A percentile compares a stretch with the other conserved stretches of the same genome.
Conservation (phyloP, 2,329 filamentous ascomycete genomes). For the Ceratocystis smalleyi region DNA sequence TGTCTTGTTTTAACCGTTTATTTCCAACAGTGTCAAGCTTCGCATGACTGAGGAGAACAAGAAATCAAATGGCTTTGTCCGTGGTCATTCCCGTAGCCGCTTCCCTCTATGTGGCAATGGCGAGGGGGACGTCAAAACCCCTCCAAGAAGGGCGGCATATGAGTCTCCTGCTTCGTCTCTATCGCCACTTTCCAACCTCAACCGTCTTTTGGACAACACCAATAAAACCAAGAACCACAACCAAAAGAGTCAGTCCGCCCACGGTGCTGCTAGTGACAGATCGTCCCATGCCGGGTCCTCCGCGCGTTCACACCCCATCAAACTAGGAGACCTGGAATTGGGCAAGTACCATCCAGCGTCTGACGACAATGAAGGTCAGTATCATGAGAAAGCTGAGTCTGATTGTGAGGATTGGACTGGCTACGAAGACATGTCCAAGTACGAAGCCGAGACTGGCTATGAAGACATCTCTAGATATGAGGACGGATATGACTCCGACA, state of each 20-base stretch:
- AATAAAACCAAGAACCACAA: background rate
- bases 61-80: background rate
- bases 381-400: background rate
- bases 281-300: background rate
- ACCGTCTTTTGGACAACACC: background rate
- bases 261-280: background rate
- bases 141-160: background rate
- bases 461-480: background rate
- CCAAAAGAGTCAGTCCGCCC: background rate
- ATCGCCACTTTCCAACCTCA: background rate
- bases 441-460: background rate
- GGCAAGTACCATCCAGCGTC: background rate
- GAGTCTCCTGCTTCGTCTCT: background rate
- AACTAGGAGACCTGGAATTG: background rate
- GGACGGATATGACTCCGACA: background rate
- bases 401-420: background rate
- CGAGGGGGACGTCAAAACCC: background rate
- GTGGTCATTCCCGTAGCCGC: background rate
- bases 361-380: background rate
- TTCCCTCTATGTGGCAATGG: background rate
- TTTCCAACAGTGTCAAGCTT: background rate
- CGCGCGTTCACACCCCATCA: background rate
- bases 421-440: slow-evolving; percentile 1
- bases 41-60: background rate
- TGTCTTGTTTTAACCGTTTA: background rate